Evolutionary conservation across 495 filamentous ascomycete genomes (phyloP).

Genomic region (Barbatosphaeria neglecta): DNA sequence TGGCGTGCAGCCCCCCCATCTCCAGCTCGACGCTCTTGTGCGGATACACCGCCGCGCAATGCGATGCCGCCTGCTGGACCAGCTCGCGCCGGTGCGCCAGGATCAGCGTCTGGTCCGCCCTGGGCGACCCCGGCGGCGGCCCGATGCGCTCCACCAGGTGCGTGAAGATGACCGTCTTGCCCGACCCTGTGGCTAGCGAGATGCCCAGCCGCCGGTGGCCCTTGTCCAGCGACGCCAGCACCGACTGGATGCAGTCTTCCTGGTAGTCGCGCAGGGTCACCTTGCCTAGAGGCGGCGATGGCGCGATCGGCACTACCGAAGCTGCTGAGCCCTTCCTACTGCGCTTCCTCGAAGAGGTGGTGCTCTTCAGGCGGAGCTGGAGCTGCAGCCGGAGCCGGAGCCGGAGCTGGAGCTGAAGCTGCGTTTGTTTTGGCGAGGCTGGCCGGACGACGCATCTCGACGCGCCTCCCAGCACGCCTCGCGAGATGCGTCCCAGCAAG

Average conservation of each 20-base stretch:
- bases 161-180: slow-evolving; percentile 97
- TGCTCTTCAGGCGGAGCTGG: too few species aligned
- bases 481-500: too few species aligned
- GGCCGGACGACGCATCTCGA: too few species aligned
- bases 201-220: slow-evolving; percentile 78
- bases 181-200: slow-evolving; percentile 82
- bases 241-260: slow-evolving; percentile 81
- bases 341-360: too few species aligned
- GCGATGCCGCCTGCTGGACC: slow-evolving; percentile 84
- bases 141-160: slow-evolving; percentile 76
- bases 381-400: too few species aligned
- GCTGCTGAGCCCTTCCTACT: too few species aligned
- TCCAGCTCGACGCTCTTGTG: slow-evolving; percentile 73
- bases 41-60: slow-evolving; percentile 74
- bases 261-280: slow-evolving; percentile 65
- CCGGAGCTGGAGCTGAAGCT: too few species aligned
- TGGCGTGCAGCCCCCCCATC: slow-evolving; percentile 66
- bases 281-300: neutral
- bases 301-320: too few species aligned
- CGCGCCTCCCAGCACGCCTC: too few species aligned
- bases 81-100: slow-evolving; percentile 86
- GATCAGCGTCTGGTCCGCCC: slow-evolving; percentile 72
- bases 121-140: slow-evolving; percentile 35
- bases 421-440: too few species aligned
- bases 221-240: slow-evolving; percentile 55